phyloP scores from a whole-genome alignment of 208 protist species.

The Leishmania mexicana region DNA sequence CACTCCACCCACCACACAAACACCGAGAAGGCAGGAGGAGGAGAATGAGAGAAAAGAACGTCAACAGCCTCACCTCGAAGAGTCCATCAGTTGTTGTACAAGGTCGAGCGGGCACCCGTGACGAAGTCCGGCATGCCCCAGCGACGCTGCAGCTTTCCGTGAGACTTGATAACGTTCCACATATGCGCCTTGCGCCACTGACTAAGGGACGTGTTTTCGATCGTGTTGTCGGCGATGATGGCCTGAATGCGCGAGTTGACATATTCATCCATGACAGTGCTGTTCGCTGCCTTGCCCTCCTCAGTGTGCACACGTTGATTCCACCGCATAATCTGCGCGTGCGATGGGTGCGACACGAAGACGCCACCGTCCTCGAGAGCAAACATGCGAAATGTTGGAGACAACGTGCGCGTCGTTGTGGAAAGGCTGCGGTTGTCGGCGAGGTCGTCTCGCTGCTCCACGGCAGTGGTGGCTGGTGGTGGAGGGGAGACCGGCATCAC shows the following conservation, averaged over 20 bases:
- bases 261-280: conserved; percentile 78
- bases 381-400: conserved; percentile 85
- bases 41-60: background rate
- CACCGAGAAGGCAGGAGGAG: background rate
- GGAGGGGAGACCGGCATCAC: conserved; percentile 33
- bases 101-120: conserved; percentile 64
- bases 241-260: conserved; percentile 86
- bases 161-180: conserved; percentile 85
- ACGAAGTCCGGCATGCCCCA: conserved; percentile 77
- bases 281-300: conserved; percentile 61
- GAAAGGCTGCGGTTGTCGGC: conserved; percentile 55
- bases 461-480: conserved; percentile 4
- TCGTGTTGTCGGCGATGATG: conserved; percentile 90
- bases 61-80: background rate
- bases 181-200: conserved; percentile 87
- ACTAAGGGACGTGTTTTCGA: conserved; percentile 81
- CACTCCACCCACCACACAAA: no score
- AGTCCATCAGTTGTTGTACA: conserved; percentile 55
- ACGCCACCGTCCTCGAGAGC: conserved; percentile 82
- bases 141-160: conserved; percentile 78
- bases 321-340: conserved; percentile 84
- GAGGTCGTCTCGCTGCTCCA: conserved; percentile 14
- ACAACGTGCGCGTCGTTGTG: conserved; percentile 73
- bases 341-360: conserved; percentile 80
- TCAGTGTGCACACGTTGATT: conserved; percentile 67